Evolutionary conservation across 805 yeast species (phyloP).

Genomic region (Teunomyces gatunensis): DNA sequence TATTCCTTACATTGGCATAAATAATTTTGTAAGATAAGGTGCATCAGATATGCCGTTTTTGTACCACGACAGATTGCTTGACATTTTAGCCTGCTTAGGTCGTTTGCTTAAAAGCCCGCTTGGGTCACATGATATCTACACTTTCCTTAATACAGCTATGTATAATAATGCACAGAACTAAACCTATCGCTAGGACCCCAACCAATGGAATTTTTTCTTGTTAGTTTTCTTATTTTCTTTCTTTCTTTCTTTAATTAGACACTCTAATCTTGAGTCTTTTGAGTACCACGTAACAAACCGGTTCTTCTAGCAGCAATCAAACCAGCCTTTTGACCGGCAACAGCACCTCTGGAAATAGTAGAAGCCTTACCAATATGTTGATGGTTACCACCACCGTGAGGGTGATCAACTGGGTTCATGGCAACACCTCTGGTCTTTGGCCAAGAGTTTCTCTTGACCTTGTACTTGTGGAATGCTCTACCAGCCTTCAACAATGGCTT

Average conservation of each 20-base stretch:
- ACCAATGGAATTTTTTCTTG: conserved; percentile 1
- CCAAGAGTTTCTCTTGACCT: conserved; percentile 99
- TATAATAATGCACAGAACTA: conserved; percentile 5
- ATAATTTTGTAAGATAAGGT: too few species aligned
- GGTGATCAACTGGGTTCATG: conserved; percentile 99
- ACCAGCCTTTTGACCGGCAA: conserved; percentile 99
- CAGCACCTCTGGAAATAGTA: conserved; percentile 98
- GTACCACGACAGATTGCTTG: too few species aligned
- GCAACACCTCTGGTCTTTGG: conserved; percentile 99
- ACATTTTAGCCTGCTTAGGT: too few species aligned
- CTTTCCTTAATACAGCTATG: conserved; percentile 1
- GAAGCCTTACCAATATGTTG: conserved; percentile 99
- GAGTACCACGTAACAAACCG: conserved; percentile 99
- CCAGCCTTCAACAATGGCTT: conserved; percentile 99
- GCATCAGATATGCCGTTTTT: too few species aligned
- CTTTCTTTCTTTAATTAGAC: not conserved
- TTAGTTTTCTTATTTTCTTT: not conserved
- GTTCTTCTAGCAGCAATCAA: conserved; percentile 99
- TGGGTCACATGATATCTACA: not conserved
- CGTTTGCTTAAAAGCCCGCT: too few species aligned
- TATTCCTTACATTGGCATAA: not conserved
- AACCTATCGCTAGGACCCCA: conserved; percentile 4
- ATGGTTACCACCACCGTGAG: conserved; percentile 99
- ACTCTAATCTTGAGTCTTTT: conserved; percentile 58
- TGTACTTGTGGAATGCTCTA: conserved; percentile 99